Base-by-base conservation (phyloP, 2,329 filamentous ascomycete genomes). In the Colletotrichum incanum region DNA sequence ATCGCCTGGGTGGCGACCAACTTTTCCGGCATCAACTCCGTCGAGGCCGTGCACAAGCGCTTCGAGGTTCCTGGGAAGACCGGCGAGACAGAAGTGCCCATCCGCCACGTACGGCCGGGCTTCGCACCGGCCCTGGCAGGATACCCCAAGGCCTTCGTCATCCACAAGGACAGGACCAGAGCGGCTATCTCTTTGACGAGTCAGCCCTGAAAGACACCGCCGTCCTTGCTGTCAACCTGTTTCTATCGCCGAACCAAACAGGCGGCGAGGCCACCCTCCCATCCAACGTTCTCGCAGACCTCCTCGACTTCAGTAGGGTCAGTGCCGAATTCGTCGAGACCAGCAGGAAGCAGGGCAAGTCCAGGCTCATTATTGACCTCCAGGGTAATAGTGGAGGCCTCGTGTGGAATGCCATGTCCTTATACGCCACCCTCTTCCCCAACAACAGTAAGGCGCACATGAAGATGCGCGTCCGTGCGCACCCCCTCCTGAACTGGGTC, bases 331-430 rank as follows among this genome's bases (percentile, higher is more conserved):
- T 91, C 74, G 82, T 91, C 31, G 80, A 82, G 0, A 80, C 82
- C 49, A 85, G 84, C n/a, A 83, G 84, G 47, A 74, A 77, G 2
- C 81, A 82, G 2, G 83, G 84, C 3, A 90, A 90, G 77, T 88
- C 83, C 2, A 90, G 88, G 77, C 82, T 93, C 9, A 84, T 93
- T 39, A 87, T 93, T 71, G 92, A 93, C 74, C 77, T 93, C 14
- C 86, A 88, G 6, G 85, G 83, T 5, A 94, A 93, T 74, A 83
- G 83, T 1, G 92, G 92, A 49, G 91, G 92, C 1, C 79, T 80
- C 52, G 37, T 72, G 12, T 47, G 20, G 49, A 71, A 68, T 47
- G 64, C 59, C 18, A 47, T 72, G 54, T 28, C 50, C n/a, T 39
- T 74, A 2, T 74, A 72, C 65, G 54, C 62, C 23, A 43, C 58